Base-by-base conservation (phyloP, 1,139 yeast species). In the Geotrichum reessii region DNA sequence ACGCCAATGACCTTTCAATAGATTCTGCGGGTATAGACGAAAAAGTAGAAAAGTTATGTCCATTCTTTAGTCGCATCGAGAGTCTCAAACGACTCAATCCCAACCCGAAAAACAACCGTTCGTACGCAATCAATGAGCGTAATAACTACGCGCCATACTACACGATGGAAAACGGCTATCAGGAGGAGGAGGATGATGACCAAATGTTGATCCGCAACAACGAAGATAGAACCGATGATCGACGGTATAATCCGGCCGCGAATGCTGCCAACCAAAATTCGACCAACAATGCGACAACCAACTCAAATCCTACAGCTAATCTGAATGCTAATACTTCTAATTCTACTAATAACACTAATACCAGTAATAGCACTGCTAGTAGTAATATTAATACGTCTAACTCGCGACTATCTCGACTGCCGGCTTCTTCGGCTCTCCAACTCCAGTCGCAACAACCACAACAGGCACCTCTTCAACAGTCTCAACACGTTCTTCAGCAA, bases 11-110 rank as follows among this genome's bases (percentile, higher is more conserved):
- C 17, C 12, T 53, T 33, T 53, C 52, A 4, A 47, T 47, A 14
- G 50, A 47, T 37, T 31, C 27, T 4, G 19, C 47, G 12, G 17
- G 49, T 19, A 22, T 31, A 11, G 52, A 46, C 12, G 50, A 49
- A 12, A 49, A 57, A 22, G 42, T 59, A 9, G 59, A 59, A 22
- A 59, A 59, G 22, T 50, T 59, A 14, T 59, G 61, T 31, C 61
- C 61, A 17, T 59, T 59, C 48, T 59, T 49, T 46, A 55, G 51
- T 14, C 46, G 61, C 19, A 59, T 59, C 9, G 61, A 56, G 25
- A 40, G 55, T 7, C 47, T 59, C 27, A 59, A 59, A 31, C 52
- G 59, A 9, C 33, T 53, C 47, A 53, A 47, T 28, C 56, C 56
- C 9, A 52, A 44, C 27, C 51, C 56, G 3, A 19, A 40, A 12